Percentiles rank a stretch among this genome's conserved stretches.
These are phyloP conservation scores for Ananas comosus DNA, from an alignment of 176 grass and related monocot genomes.

Conservation along the genomic window DNA sequence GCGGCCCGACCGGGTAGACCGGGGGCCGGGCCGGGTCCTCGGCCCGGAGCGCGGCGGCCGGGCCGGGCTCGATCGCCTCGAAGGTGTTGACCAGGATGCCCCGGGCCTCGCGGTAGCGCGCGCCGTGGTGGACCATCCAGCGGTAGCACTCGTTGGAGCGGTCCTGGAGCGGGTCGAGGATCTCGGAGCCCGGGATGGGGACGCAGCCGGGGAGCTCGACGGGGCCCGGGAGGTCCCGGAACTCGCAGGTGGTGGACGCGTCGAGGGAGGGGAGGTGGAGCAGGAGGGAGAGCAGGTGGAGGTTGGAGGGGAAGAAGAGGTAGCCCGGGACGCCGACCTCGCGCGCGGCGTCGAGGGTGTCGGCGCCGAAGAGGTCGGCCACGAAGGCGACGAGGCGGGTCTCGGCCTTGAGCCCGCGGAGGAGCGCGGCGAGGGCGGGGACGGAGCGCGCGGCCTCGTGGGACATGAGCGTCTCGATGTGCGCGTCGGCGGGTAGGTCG, in stretches of 20 bases:
- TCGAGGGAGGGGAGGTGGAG: conserved; percentile 60
- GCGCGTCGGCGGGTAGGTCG: conserved; percentile 22
- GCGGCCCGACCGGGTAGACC: conserved; percentile 41
- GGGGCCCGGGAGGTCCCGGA: conserved; percentile 34
- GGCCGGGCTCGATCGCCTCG: conserved; percentile 29
- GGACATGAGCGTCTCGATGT: conserved; percentile 46
- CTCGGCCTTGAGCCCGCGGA: not conserved
- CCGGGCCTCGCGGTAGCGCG: conserved; percentile 6
- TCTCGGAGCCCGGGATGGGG: conserved; percentile 37
- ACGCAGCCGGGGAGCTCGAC: conserved; percentile 60
- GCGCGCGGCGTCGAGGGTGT: conserved; percentile 18
- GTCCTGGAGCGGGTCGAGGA: conserved; percentile 30
- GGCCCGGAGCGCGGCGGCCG: conserved; percentile 2
- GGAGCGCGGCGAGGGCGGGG: not conserved
- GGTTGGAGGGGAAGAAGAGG: conserved; percentile 60
- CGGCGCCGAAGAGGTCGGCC: conserved; percentile 33
- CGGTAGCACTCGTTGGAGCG: conserved; percentile 30
- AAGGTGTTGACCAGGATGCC: conserved; percentile 63
- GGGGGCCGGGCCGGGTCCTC: conserved; percentile 6
- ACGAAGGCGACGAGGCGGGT: conserved; percentile 37
- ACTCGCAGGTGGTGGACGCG: conserved; percentile 25
- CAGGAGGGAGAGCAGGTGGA: conserved; percentile 41
- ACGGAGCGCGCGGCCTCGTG: conserved; percentile 8
- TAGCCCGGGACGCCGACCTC: conserved; percentile 31
- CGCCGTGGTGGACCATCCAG: conserved; percentile 39